Percentiles rank a stretch among this genome's conserved stretches.
phyloP scores from a whole-genome alignment of 2,329 filamentous ascomycete species.

The Eutypella sp. region DNA sequence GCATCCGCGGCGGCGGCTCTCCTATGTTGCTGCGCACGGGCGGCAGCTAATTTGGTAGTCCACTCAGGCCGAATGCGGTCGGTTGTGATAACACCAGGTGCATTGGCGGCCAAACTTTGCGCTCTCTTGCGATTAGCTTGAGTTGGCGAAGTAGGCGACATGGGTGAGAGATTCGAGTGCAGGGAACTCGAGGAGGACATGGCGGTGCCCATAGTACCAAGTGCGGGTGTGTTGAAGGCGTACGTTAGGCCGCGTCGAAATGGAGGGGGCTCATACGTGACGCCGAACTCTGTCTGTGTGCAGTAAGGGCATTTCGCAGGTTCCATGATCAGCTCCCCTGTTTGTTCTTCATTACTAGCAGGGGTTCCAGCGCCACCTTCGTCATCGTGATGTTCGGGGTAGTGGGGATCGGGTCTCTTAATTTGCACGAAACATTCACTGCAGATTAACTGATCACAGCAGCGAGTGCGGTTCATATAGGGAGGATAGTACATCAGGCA shows the following conservation, averaged over 20 bases:
- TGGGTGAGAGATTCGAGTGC: slow-evolving; percentile 49
- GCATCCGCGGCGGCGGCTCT: slow-evolving; percentile 90
- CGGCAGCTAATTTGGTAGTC: slow-evolving; percentile 81
- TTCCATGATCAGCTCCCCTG: slow-evolving; percentile 76
- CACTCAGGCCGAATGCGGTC: slow-evolving; percentile 92
- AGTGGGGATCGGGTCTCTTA: slow-evolving; percentile 73
- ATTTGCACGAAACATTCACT: slow-evolving; percentile 99
- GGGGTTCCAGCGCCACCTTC: slow-evolving; percentile 19
- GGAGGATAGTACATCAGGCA: slow-evolving; percentile 96
- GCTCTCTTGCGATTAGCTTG: slow-evolving; percentile 40
- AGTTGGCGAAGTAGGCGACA: slow-evolving; percentile 27
- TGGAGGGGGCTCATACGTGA: slow-evolving; percentile 87
- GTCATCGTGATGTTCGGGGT: slow-evolving; percentile 63
- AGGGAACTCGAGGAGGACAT: slow-evolving; percentile 86
- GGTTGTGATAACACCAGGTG: slow-evolving; percentile 83
- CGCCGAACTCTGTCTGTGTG: slow-evolving; percentile 88
- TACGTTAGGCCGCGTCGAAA: slow-evolving; percentile 82
- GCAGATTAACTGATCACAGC: slow-evolving; percentile 93
- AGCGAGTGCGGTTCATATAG: slow-evolving; percentile 88
- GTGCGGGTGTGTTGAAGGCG: slow-evolving; percentile 42
- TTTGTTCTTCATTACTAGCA: slow-evolving; percentile 43
- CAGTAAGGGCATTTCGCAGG: slow-evolving; percentile 93
- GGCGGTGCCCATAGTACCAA: slow-evolving; percentile 56
- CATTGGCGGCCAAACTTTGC: slow-evolving; percentile 70
- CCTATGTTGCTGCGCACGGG: slow-evolving; percentile 77